phyloP scores from a whole-genome alignment of 2,329 filamentous ascomycete genomes.

The Apiospora koreana region DNA sequence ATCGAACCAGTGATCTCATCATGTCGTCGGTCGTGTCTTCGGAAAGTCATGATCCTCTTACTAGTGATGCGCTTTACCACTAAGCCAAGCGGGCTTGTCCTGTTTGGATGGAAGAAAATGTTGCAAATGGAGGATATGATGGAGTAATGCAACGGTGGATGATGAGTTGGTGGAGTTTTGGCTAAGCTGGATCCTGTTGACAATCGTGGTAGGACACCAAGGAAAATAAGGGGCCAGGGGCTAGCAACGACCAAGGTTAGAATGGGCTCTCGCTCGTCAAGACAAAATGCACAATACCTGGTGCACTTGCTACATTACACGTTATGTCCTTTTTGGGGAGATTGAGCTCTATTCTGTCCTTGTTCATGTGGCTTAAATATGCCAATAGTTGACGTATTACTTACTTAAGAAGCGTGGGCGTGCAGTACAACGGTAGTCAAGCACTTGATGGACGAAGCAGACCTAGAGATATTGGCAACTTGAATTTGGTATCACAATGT shows the following conservation, averaged over 20 bases:
- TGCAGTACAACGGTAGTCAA: not conserved
- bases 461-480: not conserved
- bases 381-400: too few species aligned
- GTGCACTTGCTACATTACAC: too few species aligned
- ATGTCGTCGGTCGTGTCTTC: not conserved
- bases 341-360: too few species aligned
- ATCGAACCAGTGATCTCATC: constrained; percentile 14
- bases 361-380: too few species aligned
- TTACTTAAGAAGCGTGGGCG: too few species aligned
- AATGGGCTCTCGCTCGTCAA: too few species aligned
- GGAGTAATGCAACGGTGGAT: not conserved
- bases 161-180: not conserved
- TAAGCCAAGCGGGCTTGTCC: constrained; percentile 11
- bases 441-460: too few species aligned
- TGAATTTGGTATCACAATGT: not conserved
- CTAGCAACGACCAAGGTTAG: not conserved
- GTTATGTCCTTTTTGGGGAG: too few species aligned
- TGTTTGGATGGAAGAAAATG: not conserved
- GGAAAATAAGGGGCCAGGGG: not conserved
- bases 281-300: too few species aligned
- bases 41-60: not conserved
- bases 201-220: not conserved
- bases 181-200: not conserved
- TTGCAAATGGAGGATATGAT: not conserved
- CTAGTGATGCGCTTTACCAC: constrained; percentile 14